Evolutionary conservation across 805 yeast species (phyloP), one percentile per base, ranked within the genome.

Genomic region (Priceomyces medius): DNA sequence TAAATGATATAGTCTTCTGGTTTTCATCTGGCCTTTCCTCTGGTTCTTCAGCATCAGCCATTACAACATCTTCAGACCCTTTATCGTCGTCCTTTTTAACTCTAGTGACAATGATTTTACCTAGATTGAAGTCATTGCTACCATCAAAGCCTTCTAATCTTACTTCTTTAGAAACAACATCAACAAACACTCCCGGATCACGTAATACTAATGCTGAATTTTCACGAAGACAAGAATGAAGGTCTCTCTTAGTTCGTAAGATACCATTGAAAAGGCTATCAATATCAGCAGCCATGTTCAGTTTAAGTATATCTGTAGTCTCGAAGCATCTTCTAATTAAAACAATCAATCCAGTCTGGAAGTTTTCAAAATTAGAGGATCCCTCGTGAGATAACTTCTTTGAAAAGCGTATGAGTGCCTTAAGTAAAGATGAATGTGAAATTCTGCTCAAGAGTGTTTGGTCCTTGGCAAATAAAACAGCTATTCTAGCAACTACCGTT

Each of bases 321-420:
- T 89, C 97, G 56, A 83, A 79, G 43, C 89, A 81, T 33, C 85
- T 70, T 55, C 96, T 75, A 1, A 83, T 58, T 24, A 88, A 63
- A 9, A 79, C 65, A 0, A 80, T 68, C 16, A 59, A 26, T 7
- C 31, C 40, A 20, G 43, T 44, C 40, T 53, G 56, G 20, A 44
- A 47, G 9, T 32, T 19, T 18, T 49, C 49, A n/a, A 41, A 40
- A 19, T 44, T 41, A 7, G 46, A 45, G 7, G 35, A 26, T 9
- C 35, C 43, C 16, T 32, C 40, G 12, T 41, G 61, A 4, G 66
- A 53, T 44, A 66, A 63, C 2, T 46, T 38, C 8, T 56, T 54
- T 27, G 81, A 65, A 6, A 73, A 64, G 20, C 59, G 59, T 10
- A 84, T 48, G n/a, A 87, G 55, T 12, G 66, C 61, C 3, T 64